A percentile compares a stretch with the other conserved stretches of the same genome.
Conservation (phyloP, 495 filamentous ascomycete species). For the Neohortaea acidophila region DNA sequence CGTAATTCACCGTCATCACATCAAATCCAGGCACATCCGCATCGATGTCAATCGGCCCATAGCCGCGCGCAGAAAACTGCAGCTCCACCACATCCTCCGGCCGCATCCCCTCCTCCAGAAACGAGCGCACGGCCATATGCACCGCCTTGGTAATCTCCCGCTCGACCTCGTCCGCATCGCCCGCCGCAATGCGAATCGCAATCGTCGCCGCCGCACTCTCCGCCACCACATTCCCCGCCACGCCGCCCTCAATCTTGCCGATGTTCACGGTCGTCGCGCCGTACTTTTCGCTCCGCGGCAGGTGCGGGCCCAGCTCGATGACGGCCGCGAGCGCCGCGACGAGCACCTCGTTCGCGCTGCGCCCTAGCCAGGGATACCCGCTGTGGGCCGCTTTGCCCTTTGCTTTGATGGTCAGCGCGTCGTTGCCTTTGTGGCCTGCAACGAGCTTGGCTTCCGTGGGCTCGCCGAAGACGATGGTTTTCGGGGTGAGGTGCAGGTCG, state of each 20-base stretch:
- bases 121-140: slow-evolving; percentile 22
- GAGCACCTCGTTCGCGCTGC: slow-evolving; percentile 61
- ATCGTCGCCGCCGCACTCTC: slow-evolving; percentile 51
- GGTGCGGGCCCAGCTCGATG: slow-evolving; percentile 39
- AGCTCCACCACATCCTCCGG: slow-evolving; percentile 45
- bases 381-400: slow-evolving; percentile 70
- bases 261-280: slow-evolving; percentile 82
- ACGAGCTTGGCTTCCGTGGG: slow-evolving; percentile 79
- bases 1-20: slow-evolving; percentile 69
- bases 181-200: slow-evolving; percentile 58
- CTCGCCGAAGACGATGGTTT: slow-evolving; percentile 76
- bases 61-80: slow-evolving; percentile 40
- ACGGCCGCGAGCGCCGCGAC: slow-evolving; percentile 50
- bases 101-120: slow-evolving; percentile 41
- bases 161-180: slow-evolving; percentile 42
- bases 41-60: slow-evolving; percentile 62
- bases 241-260: slow-evolving; percentile 60
- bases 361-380: slow-evolving; percentile 77
- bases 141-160: slow-evolving; percentile 44
- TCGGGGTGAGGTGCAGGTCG: slow-evolving; percentile 34
- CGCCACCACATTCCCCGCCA: slow-evolving; percentile 79
- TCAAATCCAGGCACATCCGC: slow-evolving; percentile 74
- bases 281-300: slow-evolving; percentile 61
- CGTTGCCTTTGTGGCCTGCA: slow-evolving; percentile 75
- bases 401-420: slow-evolving; percentile 46